Percentiles rank a stretch among this genome's conserved stretches.
These are phyloP conservation scores for Helminthosporium solani DNA, from an alignment of 2,329 filamentous ascomycete species.

Conservation along the genomic window DNA sequence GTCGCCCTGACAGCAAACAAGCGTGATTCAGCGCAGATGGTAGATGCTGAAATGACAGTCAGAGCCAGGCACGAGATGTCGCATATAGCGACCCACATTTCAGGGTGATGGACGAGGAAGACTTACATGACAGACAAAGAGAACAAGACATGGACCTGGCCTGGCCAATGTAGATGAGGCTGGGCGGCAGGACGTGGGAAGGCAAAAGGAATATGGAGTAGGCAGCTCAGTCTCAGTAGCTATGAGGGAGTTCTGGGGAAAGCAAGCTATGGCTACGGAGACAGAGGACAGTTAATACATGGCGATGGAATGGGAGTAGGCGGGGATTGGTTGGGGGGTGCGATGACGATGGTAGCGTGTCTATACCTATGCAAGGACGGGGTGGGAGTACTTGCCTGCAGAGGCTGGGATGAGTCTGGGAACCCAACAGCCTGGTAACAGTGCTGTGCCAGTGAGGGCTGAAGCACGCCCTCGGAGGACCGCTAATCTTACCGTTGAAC, in stretches of 20 bases:
- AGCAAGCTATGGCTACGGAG: constrained; percentile 37
- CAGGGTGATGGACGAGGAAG: constrained; percentile 28
- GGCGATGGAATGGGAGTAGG: constrained; percentile 12
- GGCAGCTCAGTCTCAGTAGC: constrained; percentile 5
- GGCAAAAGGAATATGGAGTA: constrained; percentile 21
- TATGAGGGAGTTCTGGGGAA: constrained; percentile 14
- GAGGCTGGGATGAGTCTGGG: constrained; percentile 21
- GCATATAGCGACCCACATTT: constrained; percentile 35
- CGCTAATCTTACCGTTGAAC: constrained; percentile 33
- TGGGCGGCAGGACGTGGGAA: constrained; percentile 24
- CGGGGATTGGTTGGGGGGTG: constrained; percentile 19
- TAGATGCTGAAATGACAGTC: constrained; percentile 39
- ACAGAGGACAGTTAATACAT: constrained; percentile 26
- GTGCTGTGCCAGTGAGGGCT: constrained; percentile 31
- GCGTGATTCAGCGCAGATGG: constrained; percentile 39
- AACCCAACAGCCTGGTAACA: constrained; percentile 34
- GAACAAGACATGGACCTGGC: constrained; percentile 31
- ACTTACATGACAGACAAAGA: constrained; percentile 43
- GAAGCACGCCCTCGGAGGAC: constrained; percentile 31
- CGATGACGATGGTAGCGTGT: constrained; percentile 14
- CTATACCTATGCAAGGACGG: constrained; percentile 31
- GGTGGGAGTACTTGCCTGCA: constrained; percentile 16
- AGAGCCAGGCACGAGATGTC: constrained; percentile 35
- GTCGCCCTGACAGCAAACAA: constrained; percentile 27
- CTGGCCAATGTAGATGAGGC: constrained; percentile 27